Conservation (phyloP, 257 asterid species). For the Ehretia macrophylla region DNA sequence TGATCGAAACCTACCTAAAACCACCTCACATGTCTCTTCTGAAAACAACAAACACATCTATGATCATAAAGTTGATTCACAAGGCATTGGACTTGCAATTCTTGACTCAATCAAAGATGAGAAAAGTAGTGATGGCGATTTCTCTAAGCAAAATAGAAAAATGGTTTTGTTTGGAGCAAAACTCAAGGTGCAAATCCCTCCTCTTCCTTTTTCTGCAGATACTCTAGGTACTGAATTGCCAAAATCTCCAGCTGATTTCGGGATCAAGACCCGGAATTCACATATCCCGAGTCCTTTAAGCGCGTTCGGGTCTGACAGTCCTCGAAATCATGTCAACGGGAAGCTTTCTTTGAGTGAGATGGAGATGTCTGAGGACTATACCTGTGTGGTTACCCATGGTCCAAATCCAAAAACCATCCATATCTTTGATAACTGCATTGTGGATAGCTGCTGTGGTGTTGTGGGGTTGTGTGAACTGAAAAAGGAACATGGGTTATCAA, state of each 20-base stretch:
- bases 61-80: constrained; percentile 25
- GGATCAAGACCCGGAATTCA: constrained; percentile 62
- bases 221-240: constrained; percentile 37
- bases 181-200: constrained; percentile 67
- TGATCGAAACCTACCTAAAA: constrained; percentile 20
- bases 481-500: constrained; percentile 21
- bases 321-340: constrained; percentile 32
- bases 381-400: constrained; percentile 84
- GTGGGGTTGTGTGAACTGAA: constrained; percentile 16
- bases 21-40: neutral
- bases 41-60: constrained; percentile 21
- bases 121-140: constrained; percentile 6
- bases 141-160: constrained; percentile 42
- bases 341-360: constrained; percentile 71
- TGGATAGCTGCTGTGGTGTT: constrained; percentile 44
- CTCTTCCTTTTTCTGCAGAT: constrained; percentile 6
- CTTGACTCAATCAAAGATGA: constrained; percentile 47
- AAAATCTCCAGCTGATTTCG: constrained; percentile 78
- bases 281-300: constrained; percentile 25
- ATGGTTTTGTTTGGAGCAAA: constrained; percentile 67
- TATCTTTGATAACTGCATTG: constrained; percentile 71
- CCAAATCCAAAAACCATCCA: constrained; percentile 83
- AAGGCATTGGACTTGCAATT: constrained; percentile 71
- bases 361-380: constrained; percentile 93
- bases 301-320: constrained; percentile 8